phyloP scores from a whole-genome alignment of 495 filamentous ascomycete species.

The Thermochaetoides thermophila region DNA sequence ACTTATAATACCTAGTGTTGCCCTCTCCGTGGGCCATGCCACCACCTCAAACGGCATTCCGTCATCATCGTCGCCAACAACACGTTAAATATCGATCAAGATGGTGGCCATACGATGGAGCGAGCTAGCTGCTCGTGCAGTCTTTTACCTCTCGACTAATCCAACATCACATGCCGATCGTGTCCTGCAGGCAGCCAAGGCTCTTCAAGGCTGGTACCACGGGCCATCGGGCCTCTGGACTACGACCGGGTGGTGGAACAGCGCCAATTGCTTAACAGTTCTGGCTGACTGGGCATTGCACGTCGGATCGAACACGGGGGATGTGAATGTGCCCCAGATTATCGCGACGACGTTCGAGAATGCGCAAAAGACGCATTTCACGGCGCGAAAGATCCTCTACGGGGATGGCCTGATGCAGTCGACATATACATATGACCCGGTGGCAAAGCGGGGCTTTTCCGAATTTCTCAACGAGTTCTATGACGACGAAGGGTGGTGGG shows the following conservation, averaged over 20 bases:
- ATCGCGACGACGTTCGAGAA: conserved; percentile 28
- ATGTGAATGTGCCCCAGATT: conserved; percentile 21
- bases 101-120: conserved; percentile 21
- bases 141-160: conserved; percentile 22
- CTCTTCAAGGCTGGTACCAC: conserved; percentile 53
- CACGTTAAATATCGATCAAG: background rate
- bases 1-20: too few species aligned
- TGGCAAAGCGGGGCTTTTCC: conserved; percentile 19
- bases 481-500: conserved; percentile 66
- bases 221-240: conserved; percentile 45
- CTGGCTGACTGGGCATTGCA: conserved; percentile 45
- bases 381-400: conserved; percentile 18
- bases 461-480: conserved; percentile 50
- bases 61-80: too few species aligned
- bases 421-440: conserved; percentile 16
- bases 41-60: too few species aligned
- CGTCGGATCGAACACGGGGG: conserved; percentile 12
- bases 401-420: conserved; percentile 18
- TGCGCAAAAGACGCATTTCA: conserved; percentile 22
- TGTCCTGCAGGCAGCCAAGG: conserved; percentile 30
- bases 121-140: conserved; percentile 23
- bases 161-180: conserved; percentile 19
- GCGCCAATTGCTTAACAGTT: conserved; percentile 50
- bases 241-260: conserved; percentile 63
- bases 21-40: too few species aligned